A percentile compares a stretch with the other conserved stretches of the same genome.
These are phyloP conservation scores for Sanghuangporus weigelae DNA, from an alignment of 1,284 basidiomycete genomes.

Conservation along the genomic window DNA sequence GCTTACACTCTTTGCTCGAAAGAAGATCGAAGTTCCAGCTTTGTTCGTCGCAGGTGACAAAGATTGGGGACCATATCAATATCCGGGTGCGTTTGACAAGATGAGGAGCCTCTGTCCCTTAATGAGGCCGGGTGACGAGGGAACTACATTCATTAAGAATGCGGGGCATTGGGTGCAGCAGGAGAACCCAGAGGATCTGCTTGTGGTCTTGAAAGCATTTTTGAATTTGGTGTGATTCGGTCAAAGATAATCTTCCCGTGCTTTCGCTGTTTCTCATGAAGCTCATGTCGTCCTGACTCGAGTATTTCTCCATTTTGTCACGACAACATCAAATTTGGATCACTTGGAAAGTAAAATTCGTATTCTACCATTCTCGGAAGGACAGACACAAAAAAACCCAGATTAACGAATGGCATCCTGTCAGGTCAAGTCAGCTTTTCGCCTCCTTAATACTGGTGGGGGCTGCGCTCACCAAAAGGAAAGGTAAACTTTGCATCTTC, in stretches of 20 bases:
- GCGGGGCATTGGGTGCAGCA: conserved; percentile 65
- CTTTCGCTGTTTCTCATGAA: not conserved
- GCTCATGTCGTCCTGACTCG: not conserved
- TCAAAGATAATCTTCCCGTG: no score
- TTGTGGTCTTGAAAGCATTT: not conserved
- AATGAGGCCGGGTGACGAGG: conserved; percentile 22
- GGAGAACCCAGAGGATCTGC: conserved; percentile 35
- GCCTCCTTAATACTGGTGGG: not conserved
- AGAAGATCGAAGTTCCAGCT: conserved; percentile 41
- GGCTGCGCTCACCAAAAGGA: not conserved
- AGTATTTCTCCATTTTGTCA: not conserved
- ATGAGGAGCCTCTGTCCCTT: conserved; percentile 34
- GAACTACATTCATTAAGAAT: conserved; percentile 48
- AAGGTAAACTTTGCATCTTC: not conserved
- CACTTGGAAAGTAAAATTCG: not conserved
- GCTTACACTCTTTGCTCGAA: conserved; percentile 23
- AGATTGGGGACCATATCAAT: conserved; percentile 58
- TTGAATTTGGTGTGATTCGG: not conserved
- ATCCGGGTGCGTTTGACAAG: conserved; percentile 40
- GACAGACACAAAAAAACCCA: not conserved
- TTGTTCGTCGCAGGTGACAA: conserved; percentile 49
- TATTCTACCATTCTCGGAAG: not conserved
- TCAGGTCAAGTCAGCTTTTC: not conserved
- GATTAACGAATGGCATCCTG: not conserved
- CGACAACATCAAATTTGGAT: no score